Conservation (phyloP, 2,329 filamentous ascomycete genomes). For the Aureobasidium sp. region DNA sequence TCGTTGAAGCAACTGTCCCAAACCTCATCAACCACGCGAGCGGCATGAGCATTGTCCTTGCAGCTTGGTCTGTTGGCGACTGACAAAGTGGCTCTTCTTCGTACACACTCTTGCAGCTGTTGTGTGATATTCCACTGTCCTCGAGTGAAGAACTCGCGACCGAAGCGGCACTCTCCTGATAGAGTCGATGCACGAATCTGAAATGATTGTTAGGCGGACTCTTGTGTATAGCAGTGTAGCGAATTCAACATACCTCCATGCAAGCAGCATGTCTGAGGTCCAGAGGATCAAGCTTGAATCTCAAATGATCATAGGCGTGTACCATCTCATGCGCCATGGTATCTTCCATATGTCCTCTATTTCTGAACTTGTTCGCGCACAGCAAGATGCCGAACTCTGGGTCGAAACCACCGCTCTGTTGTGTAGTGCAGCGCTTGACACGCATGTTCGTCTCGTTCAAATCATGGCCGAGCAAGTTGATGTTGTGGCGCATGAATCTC, state of each 20-base stretch:
- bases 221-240: not conserved
- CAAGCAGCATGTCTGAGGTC: conserved; percentile 86
- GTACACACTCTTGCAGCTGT: conserved; percentile 90
- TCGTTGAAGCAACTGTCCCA: conserved; percentile 97
- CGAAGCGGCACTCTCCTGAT: conserved; percentile 89
- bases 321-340: conserved; percentile 22
- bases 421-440: conserved; percentile 69
- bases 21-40: conserved; percentile 89
- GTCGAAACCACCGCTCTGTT: conserved; percentile 76
- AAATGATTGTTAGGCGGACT: not conserved
- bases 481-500: conserved; percentile 77
- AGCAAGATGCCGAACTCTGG: conserved; percentile 81
- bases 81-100: conserved; percentile 70
- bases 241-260: conserved; percentile 61
- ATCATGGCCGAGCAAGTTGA: conserved; percentile 68
- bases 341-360: conserved; percentile 79
- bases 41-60: conserved; percentile 78
- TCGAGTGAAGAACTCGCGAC: conserved; percentile 74
- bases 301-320: conserved; percentile 19
- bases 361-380: conserved; percentile 84
- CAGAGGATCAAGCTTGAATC: conserved; percentile 79
- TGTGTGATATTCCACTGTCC: conserved; percentile 84
- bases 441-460: conserved; percentile 69
- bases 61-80: conserved; percentile 72
- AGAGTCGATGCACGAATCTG: conserved; percentile 84